Base-by-base conservation (phyloP, 441 rosid genomes). In the Euphorbia corollata region DNA sequence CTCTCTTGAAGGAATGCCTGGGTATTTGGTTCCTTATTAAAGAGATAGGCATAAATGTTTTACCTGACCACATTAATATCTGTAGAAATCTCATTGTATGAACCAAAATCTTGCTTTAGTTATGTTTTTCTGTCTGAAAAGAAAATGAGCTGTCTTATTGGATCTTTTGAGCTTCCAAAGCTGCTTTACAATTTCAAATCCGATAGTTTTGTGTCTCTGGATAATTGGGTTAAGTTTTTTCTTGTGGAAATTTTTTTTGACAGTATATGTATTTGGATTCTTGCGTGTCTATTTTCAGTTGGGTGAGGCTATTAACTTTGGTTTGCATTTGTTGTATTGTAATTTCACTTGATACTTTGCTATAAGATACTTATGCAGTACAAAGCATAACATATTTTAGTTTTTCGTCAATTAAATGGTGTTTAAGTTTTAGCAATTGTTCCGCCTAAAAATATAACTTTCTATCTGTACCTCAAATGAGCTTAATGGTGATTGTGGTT, bases 301-400 rank as follows among this genome's bases (percentile, higher is more conserved):
- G 20, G 27, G 30, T 43, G 0, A 32, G 36, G 59, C 24, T 68
- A 16, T 68, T 48, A 13, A 20, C 23, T 59, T 68, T 34, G 64
- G 45, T 13, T 16, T 39, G 18, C 13, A 6, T 47, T 43, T 45
- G 13, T 59, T 12, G 27, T 57, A n/a, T 45, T 47, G 58, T 59
- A 54, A 59, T 43, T 43, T 20, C 45, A 11, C 6, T 68, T 68
- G 20, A 20, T 32, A 12, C 59, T 47, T 34, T 3, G 32, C 32
- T 4, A 56, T 57, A 38, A 3, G 16, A 18, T 11, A 24, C 62
- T 20, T 24, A 6, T 23, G 6, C 45, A 43, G 8, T 5, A 11
- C n/a, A 56, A 13, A 58, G 39, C 56, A 57, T 58, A 58, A 24
- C 41, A 57, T 67, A 36, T 57, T 51, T 10, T 67, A 59, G n/a